These are phyloP conservation scores for Volvox africanus DNA, from an alignment of 139 green algal species.

Conservation along the genomic window DNA sequence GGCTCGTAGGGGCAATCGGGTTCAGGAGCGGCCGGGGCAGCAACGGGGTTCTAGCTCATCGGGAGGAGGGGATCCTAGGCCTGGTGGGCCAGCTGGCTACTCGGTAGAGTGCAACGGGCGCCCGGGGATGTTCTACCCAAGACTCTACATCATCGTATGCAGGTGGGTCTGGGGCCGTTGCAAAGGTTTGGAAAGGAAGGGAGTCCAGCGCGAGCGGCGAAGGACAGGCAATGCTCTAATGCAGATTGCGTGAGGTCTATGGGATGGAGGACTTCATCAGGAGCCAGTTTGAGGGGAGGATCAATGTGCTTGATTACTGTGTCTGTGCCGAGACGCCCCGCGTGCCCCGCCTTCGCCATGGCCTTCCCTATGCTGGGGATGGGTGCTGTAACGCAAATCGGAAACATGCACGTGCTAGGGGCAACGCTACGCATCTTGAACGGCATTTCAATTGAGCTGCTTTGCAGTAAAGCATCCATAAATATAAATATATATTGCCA, in stretches of 20 bases:
- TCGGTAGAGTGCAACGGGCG: conserved; percentile 20
- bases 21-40: neutral
- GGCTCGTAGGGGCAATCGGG: neutral
- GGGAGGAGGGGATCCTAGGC: neutral
- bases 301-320: neutral
- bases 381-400: too few relatives aligned
- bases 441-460: too few relatives aligned
- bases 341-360: too few relatives aligned
- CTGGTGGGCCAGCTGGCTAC: neutral
- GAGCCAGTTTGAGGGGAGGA: neutral
- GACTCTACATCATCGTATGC: conserved; percentile 29
- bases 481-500: too few relatives aligned
- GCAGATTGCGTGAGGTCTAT: neutral
- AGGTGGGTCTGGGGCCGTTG: neutral
- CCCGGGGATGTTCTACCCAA: conserved; percentile 28
- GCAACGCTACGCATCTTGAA: too few relatives aligned
- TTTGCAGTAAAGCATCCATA: too few relatives aligned
- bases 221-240: neutral
- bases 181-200: neutral
- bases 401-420: too few relatives aligned
- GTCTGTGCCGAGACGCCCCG: too few relatives aligned
- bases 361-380: too few relatives aligned
- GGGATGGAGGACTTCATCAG: too few relatives aligned
- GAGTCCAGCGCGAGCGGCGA: neutral
- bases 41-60: neutral